phyloP scores from a whole-genome alignment of 768 basidiomycete species.

The Suillus spraguei region DNA sequence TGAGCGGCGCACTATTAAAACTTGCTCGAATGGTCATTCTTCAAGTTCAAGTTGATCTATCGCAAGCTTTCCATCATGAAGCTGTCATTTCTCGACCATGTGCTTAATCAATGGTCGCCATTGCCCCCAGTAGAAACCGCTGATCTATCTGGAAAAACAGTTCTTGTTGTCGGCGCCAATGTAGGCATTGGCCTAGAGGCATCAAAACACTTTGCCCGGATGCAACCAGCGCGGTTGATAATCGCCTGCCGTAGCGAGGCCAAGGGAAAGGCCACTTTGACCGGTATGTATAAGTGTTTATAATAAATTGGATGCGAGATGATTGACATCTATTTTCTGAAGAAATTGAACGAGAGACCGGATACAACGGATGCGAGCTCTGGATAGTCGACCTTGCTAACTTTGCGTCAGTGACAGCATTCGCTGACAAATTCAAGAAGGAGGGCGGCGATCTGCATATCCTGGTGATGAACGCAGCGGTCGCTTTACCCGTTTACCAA shows the following conservation, averaged over 20 bases:
- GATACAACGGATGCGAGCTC: constrained; percentile 37
- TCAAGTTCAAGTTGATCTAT: background rate
- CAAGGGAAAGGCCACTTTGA: constrained; percentile 24
- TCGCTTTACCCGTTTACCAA: constrained; percentile 18
- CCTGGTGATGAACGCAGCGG: constrained; percentile 47
- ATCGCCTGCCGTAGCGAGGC: constrained; percentile 30
- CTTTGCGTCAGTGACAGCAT: constrained; percentile 44
- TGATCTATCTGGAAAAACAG: constrained; percentile 32
- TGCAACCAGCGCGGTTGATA: constrained; percentile 32
- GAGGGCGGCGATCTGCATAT: constrained; percentile 38
- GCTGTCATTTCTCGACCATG: constrained; percentile 5
- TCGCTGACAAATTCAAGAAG: constrained; percentile 32
- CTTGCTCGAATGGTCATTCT: background rate
- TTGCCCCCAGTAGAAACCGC: constrained; percentile 20
- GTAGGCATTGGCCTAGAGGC: constrained; percentile 36
- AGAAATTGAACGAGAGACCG: constrained; percentile 30
- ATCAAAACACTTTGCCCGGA: constrained; percentile 31
- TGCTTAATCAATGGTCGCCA: constrained; percentile 22
- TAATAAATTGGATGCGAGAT: background rate
- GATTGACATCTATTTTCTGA: background rate
- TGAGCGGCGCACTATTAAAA: background rate
- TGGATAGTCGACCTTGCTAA: constrained; percentile 44
- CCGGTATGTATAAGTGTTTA: constrained; percentile 18
- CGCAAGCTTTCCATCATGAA: constrained; percentile 13
- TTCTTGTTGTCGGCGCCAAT: constrained; percentile 36